These are phyloP conservation scores for Alternaria postmessia DNA, from an alignment of 2,329 filamentous ascomycete genomes.

Conservation along the genomic window DNA sequence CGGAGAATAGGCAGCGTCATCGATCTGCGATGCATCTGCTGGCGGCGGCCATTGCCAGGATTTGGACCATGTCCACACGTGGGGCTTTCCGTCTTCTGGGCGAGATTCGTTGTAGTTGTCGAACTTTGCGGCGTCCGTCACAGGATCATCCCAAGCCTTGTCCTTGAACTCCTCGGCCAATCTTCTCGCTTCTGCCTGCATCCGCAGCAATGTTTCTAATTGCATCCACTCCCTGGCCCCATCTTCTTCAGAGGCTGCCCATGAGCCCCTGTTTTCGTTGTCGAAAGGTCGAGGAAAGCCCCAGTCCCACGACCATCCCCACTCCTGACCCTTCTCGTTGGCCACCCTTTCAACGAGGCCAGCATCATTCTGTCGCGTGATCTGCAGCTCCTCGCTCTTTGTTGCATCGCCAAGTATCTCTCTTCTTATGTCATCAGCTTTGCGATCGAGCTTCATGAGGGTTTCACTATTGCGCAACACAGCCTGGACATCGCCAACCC, in stretches of 20 bases:
- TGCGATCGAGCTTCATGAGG: slow-evolving; percentile 34
- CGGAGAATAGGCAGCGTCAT: slow-evolving; percentile 59
- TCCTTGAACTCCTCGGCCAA: slow-evolving; percentile 15
- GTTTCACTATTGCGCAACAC: slow-evolving; percentile 46
- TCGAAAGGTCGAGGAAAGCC: slow-evolving; percentile 42
- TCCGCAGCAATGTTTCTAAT: slow-evolving; percentile 6
- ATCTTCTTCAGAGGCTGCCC: slow-evolving; percentile 8
- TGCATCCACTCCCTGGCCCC: neutral
- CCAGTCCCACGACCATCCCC: slow-evolving; percentile 49
- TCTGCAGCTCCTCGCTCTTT: neutral
- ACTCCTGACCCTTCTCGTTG: slow-evolving; percentile 44
- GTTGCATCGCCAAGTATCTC: slow-evolving; percentile 29
- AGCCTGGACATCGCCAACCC: slow-evolving; percentile 36
- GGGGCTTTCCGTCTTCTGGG: slow-evolving; percentile 1
- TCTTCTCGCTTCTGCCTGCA: slow-evolving; percentile 17
- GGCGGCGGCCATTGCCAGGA: slow-evolving; percentile 34
- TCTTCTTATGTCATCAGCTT: slow-evolving; percentile 37
- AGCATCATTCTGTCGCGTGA: slow-evolving; percentile 14
- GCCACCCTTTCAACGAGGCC: slow-evolving; percentile 39
- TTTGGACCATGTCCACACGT: slow-evolving; percentile 21
- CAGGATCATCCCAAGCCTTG: slow-evolving; percentile 13
- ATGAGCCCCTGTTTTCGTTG: slow-evolving; percentile 8
- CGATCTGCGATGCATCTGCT: slow-evolving; percentile 10
- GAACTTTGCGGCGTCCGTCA: neutral
- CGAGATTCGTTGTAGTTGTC: neutral